These are phyloP conservation scores for Pseudoscleropodium purum DNA, from an alignment of 225 moss, liverwort and hornwort genomes.

Conservation along the genomic window DNA sequence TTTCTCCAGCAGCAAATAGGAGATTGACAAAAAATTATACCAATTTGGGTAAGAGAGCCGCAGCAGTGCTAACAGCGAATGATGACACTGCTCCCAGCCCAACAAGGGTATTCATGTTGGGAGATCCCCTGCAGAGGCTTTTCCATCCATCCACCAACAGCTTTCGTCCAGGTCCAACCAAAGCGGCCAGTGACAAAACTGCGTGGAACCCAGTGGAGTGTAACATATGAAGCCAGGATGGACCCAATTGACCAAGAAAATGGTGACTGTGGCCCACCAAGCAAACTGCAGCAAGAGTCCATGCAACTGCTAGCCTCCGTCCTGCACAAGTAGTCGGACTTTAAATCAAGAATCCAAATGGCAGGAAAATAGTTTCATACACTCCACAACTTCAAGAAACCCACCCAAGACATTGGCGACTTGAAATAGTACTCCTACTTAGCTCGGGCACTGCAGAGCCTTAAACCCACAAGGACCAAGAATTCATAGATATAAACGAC, in stretches of 20 bases:
- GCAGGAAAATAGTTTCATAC: neutral
- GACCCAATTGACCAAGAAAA: conserved; percentile 54
- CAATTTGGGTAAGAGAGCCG: conserved; percentile 86
- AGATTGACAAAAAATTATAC: conserved; percentile 12
- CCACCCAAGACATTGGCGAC: neutral
- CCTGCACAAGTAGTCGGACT: conserved; percentile 33
- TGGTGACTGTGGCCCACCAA: conserved; percentile 89
- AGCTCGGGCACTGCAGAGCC: neutral
- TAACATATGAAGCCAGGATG: conserved; percentile 83
- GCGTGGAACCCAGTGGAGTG: conserved; percentile 92
- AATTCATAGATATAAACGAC: neutral
- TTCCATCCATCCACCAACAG: conserved; percentile 94
- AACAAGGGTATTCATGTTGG: conserved; percentile 98
- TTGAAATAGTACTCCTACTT: neutral
- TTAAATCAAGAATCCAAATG: neutral
- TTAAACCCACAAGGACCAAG: neutral
- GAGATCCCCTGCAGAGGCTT: conserved; percentile 70
- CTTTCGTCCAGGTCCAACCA: conserved; percentile 88
- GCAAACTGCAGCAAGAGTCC: conserved; percentile 90
- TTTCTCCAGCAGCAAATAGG: neutral
- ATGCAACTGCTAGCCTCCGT: conserved; percentile 85
- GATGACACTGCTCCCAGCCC: conserved; percentile 91
- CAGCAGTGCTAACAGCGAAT: conserved; percentile 89
- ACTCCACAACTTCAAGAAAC: neutral
- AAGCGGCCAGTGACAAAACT: conserved; percentile 67